Evolutionary conservation across 2,329 filamentous ascomycete species (phyloP).

Genomic region (Neophaeococcomyces aloes): DNA sequence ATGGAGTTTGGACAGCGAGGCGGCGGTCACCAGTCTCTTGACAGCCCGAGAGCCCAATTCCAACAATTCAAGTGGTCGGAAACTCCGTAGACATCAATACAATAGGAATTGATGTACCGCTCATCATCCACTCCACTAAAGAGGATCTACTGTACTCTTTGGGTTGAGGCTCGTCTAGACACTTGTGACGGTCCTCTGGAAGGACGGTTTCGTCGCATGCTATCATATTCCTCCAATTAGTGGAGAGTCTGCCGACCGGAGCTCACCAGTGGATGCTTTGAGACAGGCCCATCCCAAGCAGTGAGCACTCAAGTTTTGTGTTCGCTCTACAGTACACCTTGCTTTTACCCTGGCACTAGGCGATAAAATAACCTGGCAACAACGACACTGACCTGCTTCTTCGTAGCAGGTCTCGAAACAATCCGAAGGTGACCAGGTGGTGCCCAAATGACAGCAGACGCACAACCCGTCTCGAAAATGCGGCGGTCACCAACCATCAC

Average conservation of each 20-base stretch:
- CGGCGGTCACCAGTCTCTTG: too few relatives aligned
- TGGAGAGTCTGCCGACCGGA: neutral
- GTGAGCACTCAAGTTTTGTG: neutral
- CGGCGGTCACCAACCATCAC: too few relatives aligned
- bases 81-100: neutral
- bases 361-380: neutral
- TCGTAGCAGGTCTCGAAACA: neutral
- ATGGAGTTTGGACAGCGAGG: too few relatives aligned
- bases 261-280: neutral
- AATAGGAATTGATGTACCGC: constrained; percentile 6
- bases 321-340: neutral
- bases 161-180: neutral
- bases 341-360: neutral
- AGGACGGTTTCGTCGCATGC: too few relatives aligned
- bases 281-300: neutral
- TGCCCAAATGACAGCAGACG: too few relatives aligned
- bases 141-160: constrained; percentile 1
- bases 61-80: neutral
- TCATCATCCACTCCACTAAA: neutral
- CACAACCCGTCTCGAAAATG: too few relatives aligned
- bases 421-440: too few relatives aligned
- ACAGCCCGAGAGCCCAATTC: neutral
- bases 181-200: too few relatives aligned
- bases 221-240: neutral
- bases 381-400: neutral